Percentiles rank a stretch among this genome's conserved stretches.
Conservation (phyloP, 257 asterid species). For the Rauvolfia tetraphylla region DNA sequence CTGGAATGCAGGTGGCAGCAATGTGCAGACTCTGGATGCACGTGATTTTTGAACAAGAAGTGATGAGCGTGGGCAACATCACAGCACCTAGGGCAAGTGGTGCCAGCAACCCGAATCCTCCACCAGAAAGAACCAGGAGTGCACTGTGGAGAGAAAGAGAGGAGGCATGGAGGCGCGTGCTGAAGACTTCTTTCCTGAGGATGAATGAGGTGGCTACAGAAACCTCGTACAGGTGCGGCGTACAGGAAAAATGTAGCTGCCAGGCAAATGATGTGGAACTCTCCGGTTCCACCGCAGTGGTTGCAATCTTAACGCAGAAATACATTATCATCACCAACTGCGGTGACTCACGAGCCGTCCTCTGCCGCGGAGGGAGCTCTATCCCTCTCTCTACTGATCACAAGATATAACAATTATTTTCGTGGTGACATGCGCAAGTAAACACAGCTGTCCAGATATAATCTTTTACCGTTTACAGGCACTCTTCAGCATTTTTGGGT, state of each 20-base stretch:
- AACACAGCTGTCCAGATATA: no score
- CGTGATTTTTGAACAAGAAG: conserved; percentile 8
- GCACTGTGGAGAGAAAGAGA: background rate
- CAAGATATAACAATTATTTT: conserved; percentile 16
- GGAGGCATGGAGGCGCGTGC: background rate
- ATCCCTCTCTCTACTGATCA: conserved; percentile 28
- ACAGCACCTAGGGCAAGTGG: background rate
- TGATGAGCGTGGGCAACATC: conserved; percentile 1
- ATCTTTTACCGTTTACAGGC: no score
- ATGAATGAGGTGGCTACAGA: background rate
- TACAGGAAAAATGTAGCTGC: background rate
- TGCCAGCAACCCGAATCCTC: background rate
- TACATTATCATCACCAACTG: conserved; percentile 23
- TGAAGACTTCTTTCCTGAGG: background rate
- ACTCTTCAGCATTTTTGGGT: no score
- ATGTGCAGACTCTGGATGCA: conserved; percentile 14
- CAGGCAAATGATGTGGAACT: background rate
- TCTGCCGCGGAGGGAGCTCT: conserved; percentile 18
- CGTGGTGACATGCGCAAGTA: no score
- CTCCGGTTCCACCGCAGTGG: conserved; percentile 30
- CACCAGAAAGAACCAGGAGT: background rate
- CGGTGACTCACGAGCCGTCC: conserved; percentile 34
- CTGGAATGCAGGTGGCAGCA: conserved; percentile 12
- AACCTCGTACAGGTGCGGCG: background rate
- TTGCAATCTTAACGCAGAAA: conserved; percentile 20